Evolutionary conservation across 257 asterid genomes (phyloP).

Genomic region (Capsicum pubescens): DNA sequence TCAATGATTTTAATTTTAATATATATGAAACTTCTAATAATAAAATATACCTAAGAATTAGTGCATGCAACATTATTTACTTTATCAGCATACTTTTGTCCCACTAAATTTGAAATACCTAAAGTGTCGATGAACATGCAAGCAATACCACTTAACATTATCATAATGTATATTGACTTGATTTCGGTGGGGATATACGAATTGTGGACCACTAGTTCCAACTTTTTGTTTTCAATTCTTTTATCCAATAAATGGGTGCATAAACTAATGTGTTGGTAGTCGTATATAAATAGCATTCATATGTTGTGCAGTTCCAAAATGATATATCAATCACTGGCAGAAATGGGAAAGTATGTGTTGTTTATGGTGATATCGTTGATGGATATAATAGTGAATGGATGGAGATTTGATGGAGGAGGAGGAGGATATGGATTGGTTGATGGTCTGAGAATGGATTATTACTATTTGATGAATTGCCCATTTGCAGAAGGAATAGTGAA

Average conservation of each 20-base stretch:
- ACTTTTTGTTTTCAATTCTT: conserved; percentile 9
- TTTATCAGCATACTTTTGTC: background rate
- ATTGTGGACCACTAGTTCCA: conserved; percentile 38
- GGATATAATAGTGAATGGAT: conserved; percentile 43
- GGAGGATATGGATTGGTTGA: conserved; percentile 46
- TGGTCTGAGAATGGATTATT: conserved; percentile 71
- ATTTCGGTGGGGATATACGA: conserved; percentile 35
- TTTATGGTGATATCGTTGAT: conserved; percentile 41
- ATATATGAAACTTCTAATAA: too few relatives aligned
- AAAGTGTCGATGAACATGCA: conserved; percentile 19
- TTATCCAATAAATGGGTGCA: too few relatives aligned
- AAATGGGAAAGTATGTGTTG: conserved; percentile 42
- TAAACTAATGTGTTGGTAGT: too few relatives aligned
- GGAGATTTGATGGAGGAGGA: conserved; percentile 39
- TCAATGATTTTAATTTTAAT: too few relatives aligned
- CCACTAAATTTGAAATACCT: conserved; percentile 21
- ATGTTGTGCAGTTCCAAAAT: background rate
- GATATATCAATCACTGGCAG: background rate
- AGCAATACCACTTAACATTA: conserved; percentile 23
- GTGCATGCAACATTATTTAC: background rate
- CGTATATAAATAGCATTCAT: background rate
- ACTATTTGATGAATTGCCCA: conserved; percentile 73
- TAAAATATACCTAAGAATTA: background rate
- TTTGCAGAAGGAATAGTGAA: conserved; percentile 59
- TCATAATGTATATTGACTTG: conserved; percentile 22